These are phyloP conservation scores for Neospermospora avenae DNA, from an alignment of 2,329 filamentous ascomycete genomes.

Conservation along the genomic window DNA sequence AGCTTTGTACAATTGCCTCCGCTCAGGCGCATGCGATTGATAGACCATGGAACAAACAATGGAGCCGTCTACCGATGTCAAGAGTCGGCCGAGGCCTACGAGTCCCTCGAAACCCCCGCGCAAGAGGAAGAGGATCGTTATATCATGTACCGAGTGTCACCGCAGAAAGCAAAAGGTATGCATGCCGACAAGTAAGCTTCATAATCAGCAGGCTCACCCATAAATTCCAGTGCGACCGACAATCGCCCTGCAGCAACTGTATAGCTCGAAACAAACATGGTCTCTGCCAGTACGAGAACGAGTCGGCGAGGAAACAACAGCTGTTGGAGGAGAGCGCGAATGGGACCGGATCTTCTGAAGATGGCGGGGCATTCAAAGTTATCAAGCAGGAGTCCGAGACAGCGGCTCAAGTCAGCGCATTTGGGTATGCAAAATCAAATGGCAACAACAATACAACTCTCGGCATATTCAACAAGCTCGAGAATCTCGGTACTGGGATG, in stretches of 20 bases:
- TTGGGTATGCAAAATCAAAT: conserved; percentile 51
- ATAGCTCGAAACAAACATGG: conserved; percentile 53
- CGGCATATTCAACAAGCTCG: conserved; percentile 53
- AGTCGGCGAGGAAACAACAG: conserved; percentile 32
- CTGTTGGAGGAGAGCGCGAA: conserved; percentile 27
- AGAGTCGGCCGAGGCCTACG: conserved; percentile 9
- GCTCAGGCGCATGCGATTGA: conserved; percentile 1
- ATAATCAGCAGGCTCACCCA: conserved; percentile 12
- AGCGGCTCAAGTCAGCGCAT: conserved; percentile 34
- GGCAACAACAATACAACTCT: conserved; percentile 51
- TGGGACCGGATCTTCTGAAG: conserved; percentile 12
- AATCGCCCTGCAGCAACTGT: conserved; percentile 58
- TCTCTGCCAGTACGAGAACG: conserved; percentile 54
- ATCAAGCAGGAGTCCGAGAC: conserved; percentile 28
- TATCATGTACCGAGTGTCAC: conserved; percentile 63
- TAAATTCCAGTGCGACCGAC: conserved; percentile 51
- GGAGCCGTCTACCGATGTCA: conserved; percentile 6
- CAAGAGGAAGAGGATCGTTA: conserved; percentile 57
- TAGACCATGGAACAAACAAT: conserved; percentile 1
- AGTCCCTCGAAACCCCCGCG: conserved; percentile 33
- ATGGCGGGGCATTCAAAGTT: conserved; percentile 18
- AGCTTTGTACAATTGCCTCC: not conserved
- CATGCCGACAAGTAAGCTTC: not conserved
- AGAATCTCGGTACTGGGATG: conserved; percentile 41
- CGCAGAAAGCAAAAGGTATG: conserved; percentile 48